Evolutionary conservation across 2,329 filamentous ascomycete genomes (phyloP), one percentile per base, ranked within the genome.

Genomic region (Metarhizium sp.): DNA sequence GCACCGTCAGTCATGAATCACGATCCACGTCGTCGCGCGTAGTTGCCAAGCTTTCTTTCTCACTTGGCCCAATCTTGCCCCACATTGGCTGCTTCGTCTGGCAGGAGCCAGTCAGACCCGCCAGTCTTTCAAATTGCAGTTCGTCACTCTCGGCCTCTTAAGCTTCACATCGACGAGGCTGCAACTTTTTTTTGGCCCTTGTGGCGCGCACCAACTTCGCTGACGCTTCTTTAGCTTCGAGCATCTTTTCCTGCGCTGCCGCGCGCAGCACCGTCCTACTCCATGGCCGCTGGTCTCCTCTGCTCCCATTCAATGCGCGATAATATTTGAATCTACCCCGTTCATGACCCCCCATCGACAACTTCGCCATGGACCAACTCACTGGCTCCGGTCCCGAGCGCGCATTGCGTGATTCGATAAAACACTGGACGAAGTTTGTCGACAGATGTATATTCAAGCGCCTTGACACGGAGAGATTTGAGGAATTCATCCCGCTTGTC

Each of bases 401-500:
- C 40, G 61, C 61, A 16, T 53, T 71, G 57, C 63, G 60, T 29
- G 61, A 59, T n/a, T 59, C 71, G 3, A 57, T 70, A 32, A 59
- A 62, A 32, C 72, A 77, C 59, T 81, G 82, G 82, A 58, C 68
- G 48, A 67, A 68, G 16, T 83, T 85, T 61, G 67, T 85, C 46
- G 63, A 70, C 40, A 73, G 68, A 56, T 80, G 80, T 65, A 71
- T 83, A 47, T 65, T 67, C 34, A 64, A 71, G 48, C 79, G 82
- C 36, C 75, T 85, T 55, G 77, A 80, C 46, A 64, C 71, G 34
- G 75, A 78, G 42, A 70, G 70, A 56, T 87, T 87, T 66, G 74
- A 77, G 46, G 67, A 71, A 29, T 81, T 74, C 59, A 75, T 78
- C 25, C 71, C 69, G 1, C 63, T 82, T 47, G 71, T 84, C 53